Evolutionary conservation across 306 rosid species (phyloP).

Genomic region (Quercus berberidifolia): DNA sequence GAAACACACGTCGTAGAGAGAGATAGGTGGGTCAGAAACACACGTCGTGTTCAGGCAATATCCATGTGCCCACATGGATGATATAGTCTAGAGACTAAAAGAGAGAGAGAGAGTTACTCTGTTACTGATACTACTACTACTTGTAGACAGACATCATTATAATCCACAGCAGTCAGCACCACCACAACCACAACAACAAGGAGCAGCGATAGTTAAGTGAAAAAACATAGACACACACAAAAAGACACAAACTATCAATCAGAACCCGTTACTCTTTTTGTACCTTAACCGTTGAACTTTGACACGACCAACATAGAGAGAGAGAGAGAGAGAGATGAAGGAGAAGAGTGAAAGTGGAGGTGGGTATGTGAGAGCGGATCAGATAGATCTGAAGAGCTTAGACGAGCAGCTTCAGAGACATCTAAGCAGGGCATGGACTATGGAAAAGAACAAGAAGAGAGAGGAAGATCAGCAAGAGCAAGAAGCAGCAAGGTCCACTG

Average conservation of each 20-base stretch:
- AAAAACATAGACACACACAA: not conserved
- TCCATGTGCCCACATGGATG: constrained; percentile 98
- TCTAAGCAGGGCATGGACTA: constrained; percentile 80
- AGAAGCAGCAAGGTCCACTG: constrained; percentile 31
- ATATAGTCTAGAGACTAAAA: constrained; percentile 9
- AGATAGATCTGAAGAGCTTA: constrained; percentile 97
- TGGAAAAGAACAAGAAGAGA: constrained; percentile 81
- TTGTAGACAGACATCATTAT: constrained; percentile 36
- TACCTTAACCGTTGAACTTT: not conserved
- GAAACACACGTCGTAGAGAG: constrained; percentile 16
- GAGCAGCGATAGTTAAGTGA: not conserved
- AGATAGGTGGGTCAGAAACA: constrained; percentile 60
- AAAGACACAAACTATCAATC: not conserved
- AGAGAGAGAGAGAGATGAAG: constrained; percentile 39
- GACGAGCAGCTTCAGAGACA: constrained; percentile 98
- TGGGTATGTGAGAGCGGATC: constrained; percentile 96
- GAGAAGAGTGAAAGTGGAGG: constrained; percentile 78
- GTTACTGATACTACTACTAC: not conserved
- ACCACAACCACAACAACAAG: not conserved
- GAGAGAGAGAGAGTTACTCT: not conserved
- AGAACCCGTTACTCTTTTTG: not conserved
- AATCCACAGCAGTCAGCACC: constrained; percentile 14
- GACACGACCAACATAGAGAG: not conserved
- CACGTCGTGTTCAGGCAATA: constrained; percentile 85
- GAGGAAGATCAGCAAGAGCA: constrained; percentile 32